Base-by-base conservation (phyloP, 176 grass and related monocot genomes). In the Metroxylon sagu region DNA sequence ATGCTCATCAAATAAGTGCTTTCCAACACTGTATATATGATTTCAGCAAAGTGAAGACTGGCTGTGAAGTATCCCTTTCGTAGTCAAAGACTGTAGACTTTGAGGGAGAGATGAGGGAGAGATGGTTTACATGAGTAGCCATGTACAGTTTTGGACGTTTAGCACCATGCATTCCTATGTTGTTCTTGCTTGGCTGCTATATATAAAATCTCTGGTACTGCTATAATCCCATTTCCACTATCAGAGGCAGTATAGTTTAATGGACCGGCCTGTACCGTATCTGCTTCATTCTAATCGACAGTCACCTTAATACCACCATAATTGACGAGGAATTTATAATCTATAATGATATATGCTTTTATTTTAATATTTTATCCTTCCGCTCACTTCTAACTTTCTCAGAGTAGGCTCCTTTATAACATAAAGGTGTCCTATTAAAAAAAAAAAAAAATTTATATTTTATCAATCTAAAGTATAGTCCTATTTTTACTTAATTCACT, bases 31-130 rank as follows among this genome's bases (percentile, higher is more conserved):
- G 21, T 23, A 23, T 23, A 23, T 23, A 23, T 23, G 21, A 23
- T 23, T 23, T 23, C 21, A 23, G 21, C 21, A 23, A 23, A 23
- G 1, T 23, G 21, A 23, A 23, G 21, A 23, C 21, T 23, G 21
- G 52, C 63, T 5, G 63, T 53, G 48, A 18, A 66, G n/a, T 51
- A 26, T 51, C 61, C 61, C 17, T 51, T 27, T 14, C 50, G 48
- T 29, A 66, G 29, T 14, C 63, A 66, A 17, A 66, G 15, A 17
- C 63, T 49, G 29, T 66, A 66, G 50, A 52, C 51, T 53, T 66
- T 66, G 49, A 53, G 19, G 4, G 49, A 66, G 17, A 53, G 25
- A 18, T 66, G 49, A 53, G 19, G 4, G 49, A 66, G 17, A 53
- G 25, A 18, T 48, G 25, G 18, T 16, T 53, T 29, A 66, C 49